These are phyloP conservation scores for Begonia peltatifolia DNA, from an alignment of 306 rosid species.

Conservation along the genomic window DNA sequence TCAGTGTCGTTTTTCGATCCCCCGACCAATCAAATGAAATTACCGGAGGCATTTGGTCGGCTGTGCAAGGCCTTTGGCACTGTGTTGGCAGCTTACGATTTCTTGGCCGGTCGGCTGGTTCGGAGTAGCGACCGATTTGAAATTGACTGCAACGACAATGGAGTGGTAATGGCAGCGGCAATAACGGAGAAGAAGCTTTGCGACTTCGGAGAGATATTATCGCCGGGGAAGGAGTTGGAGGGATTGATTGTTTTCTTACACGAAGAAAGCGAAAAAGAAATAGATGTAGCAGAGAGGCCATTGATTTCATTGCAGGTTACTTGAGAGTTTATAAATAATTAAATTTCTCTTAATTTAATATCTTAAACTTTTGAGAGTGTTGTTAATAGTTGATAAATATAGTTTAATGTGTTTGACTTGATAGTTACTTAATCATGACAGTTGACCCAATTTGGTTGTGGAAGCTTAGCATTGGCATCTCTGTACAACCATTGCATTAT, in stretches of 20 bases:
- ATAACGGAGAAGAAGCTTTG: conserved; percentile 19
- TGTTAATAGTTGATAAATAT: too few relatives aligned
- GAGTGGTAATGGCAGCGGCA: conserved; percentile 28
- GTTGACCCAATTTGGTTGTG: conserved; percentile 46
- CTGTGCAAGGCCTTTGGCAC: conserved; percentile 15
- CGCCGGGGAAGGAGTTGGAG: conserved; percentile 23
- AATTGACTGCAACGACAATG: conserved; percentile 39
- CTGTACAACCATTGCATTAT: conserved; percentile 38
- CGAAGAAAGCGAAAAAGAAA: conserved; percentile 15
- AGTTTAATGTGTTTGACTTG: too few relatives aligned
- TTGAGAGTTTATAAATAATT: not conserved
- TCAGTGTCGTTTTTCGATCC: conserved; percentile 40
- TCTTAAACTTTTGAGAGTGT: not conserved
- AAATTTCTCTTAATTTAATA: not conserved
- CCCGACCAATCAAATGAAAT: conserved; percentile 19
- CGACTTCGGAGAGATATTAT: conserved; percentile 23
- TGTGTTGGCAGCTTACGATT: conserved; percentile 30
- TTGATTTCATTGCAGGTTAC: conserved; percentile 27
- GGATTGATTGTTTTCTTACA: conserved; percentile 25
- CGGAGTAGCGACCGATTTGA: conserved; percentile 17
- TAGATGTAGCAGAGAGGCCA: conserved; percentile 20
- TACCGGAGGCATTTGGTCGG: conserved; percentile 19
- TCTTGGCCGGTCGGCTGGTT: conserved; percentile 33
- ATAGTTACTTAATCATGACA: conserved; percentile 7
- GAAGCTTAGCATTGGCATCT: conserved; percentile 39